These are phyloP conservation scores for Magnolia kwangsiensis DNA, from an alignment of 164 flowering plant genomes.

Conservation along the genomic window DNA sequence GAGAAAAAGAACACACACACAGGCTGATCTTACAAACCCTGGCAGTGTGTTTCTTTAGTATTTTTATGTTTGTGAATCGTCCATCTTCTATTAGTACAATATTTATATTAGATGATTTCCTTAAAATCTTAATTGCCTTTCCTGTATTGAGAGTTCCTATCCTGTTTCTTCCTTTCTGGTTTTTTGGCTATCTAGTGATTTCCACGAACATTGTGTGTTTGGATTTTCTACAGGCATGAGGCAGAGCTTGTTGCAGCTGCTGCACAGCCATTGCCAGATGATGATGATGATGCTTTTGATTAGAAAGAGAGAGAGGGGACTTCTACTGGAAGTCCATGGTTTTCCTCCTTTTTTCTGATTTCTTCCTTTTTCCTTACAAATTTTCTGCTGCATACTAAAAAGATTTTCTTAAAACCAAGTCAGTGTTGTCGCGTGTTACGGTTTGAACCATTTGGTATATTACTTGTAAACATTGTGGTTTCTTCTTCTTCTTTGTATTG, in stretches of 20 bases:
- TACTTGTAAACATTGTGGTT: neutral
- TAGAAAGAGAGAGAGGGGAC: conserved; percentile 6
- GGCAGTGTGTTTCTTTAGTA: too few species aligned
- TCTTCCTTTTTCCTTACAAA: neutral
- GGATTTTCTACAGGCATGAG: conserved; percentile 34
- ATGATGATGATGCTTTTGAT: conserved; percentile 47
- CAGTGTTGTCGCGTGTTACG: too few species aligned
- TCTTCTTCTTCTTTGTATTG: too few species aligned
- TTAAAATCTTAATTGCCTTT: too few species aligned
- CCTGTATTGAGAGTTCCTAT: too few species aligned
- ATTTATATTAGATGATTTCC: too few species aligned
- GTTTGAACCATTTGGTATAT: neutral
- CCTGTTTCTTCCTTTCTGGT: neutral
- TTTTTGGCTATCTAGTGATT: too few species aligned
- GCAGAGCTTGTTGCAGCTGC: conserved; percentile 39
- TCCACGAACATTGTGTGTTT: too few species aligned
- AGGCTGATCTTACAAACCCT: too few species aligned
- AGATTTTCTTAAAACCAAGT: neutral
- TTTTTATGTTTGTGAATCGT: too few species aligned
- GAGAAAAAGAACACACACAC: too few species aligned
- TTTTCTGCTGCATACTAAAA: neutral
- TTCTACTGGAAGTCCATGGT: neutral
- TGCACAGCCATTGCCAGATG: conserved; percentile 52
- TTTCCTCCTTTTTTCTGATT: neutral
- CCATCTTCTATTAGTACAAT: too few species aligned